Conservation (phyloP, 2,329 filamentous ascomycete genomes). For the Trichoderma endophyticum region DNA sequence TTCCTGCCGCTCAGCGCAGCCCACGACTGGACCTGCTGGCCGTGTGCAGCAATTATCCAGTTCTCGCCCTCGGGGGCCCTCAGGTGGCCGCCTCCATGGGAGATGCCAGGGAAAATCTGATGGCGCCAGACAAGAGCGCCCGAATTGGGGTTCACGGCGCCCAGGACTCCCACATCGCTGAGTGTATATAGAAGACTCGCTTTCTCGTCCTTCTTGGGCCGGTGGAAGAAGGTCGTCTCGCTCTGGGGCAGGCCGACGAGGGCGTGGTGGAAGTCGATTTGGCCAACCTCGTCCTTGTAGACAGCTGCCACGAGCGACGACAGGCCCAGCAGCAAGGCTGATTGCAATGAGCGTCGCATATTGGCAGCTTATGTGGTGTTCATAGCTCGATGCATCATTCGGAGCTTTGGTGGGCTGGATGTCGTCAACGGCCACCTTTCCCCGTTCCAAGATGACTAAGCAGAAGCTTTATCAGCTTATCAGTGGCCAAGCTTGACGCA, state of each 20-base stretch:
- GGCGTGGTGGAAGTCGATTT: slow-evolving; percentile 89
- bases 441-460: slow-evolving; percentile 13
- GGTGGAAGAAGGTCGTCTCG: slow-evolving; percentile 92
- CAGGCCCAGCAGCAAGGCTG: slow-evolving; percentile 38
- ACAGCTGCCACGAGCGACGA: slow-evolving; percentile 57
- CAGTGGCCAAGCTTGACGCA: not conserved
- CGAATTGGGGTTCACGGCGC: slow-evolving; percentile 83
- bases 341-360: slow-evolving; percentile 38
- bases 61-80: slow-evolving; percentile 76
- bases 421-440: slow-evolving; percentile 17
- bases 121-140: slow-evolving; percentile 87
- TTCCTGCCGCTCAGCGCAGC: slow-evolving; percentile 77
- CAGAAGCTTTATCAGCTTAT: not conserved
- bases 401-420: slow-evolving; percentile 15
- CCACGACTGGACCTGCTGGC: slow-evolving; percentile 72
- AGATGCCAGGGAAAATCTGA: slow-evolving; percentile 53
- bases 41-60: slow-evolving; percentile 71
- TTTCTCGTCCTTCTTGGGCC: slow-evolving; percentile 74
- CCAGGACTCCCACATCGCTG: slow-evolving; percentile 78
- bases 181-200: slow-evolving; percentile 89
- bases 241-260: slow-evolving; percentile 79
- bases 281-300: slow-evolving; percentile 85
- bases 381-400: slow-evolving; percentile 6
- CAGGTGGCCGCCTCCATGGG: slow-evolving; percentile 51
- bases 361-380: slow-evolving; percentile 18